Percentiles rank a stretch among this genome's conserved stretches.
These are phyloP conservation scores for Blastobotrys peoriensis DNA, from an alignment of 805 yeast genomes.

Conservation along the genomic window DNA sequence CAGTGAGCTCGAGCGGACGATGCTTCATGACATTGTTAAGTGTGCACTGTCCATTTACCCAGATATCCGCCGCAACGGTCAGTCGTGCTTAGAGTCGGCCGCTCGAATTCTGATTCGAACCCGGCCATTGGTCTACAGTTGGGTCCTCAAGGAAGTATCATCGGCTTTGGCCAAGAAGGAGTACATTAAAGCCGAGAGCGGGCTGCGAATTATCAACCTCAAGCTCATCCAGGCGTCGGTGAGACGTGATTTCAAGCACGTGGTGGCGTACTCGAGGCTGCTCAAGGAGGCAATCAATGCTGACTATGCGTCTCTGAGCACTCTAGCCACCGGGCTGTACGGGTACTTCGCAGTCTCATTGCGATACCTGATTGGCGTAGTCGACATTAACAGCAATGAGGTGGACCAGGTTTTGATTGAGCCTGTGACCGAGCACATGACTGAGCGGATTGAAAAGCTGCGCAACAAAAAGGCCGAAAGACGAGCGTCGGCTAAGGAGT, in stretches of 20 bases:
- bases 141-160: slow-evolving; percentile 44
- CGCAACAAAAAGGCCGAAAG: slow-evolving; percentile 14
- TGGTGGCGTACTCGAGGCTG: slow-evolving; percentile 42
- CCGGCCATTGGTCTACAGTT: slow-evolving; percentile 47
- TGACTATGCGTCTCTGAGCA: slow-evolving; percentile 51
- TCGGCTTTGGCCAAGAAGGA: slow-evolving; percentile 46
- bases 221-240: slow-evolving; percentile 54
- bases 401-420: slow-evolving; percentile 12
- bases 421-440: slow-evolving; percentile 15
- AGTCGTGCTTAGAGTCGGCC: slow-evolving; percentile 56
- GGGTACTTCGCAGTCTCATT: slow-evolving; percentile 36
- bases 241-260: slow-evolving; percentile 49
- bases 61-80: slow-evolving; percentile 65
- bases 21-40: slow-evolving; percentile 60
- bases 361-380: slow-evolving; percentile 40
- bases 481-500: slow-evolving; percentile 15
- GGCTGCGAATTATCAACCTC: slow-evolving; percentile 51
- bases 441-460: slow-evolving; percentile 13
- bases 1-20: slow-evolving; percentile 52
- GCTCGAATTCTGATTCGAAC: slow-evolving; percentile 67
- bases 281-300: slow-evolving; percentile 50
- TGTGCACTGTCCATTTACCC: slow-evolving; percentile 65
- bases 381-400: slow-evolving; percentile 7
- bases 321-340: slow-evolving; percentile 49
- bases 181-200: slow-evolving; percentile 55